phyloP scores from a whole-genome alignment of 2,329 filamentous ascomycete species.

The Sporothrix phasma region DNA sequence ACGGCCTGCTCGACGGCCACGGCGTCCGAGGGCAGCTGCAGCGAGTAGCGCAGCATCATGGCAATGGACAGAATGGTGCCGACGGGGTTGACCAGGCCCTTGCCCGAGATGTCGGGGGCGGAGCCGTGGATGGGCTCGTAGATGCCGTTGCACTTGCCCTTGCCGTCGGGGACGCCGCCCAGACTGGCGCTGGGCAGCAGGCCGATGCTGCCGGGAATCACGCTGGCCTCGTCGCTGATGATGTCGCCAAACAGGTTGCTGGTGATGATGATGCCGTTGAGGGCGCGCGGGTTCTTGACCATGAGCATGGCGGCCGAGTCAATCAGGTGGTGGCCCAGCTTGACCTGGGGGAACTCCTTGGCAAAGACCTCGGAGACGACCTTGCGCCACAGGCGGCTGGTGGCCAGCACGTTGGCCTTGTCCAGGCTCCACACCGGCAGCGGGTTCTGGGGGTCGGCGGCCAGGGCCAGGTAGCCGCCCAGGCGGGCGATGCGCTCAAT shows the following conservation, averaged over 20 bases:
- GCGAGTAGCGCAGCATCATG: conserved; percentile 94
- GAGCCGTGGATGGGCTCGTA: conserved; percentile 97
- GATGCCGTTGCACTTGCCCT: conserved; percentile 79
- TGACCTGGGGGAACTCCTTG: conserved; percentile 79
- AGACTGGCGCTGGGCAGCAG: conserved; percentile 81
- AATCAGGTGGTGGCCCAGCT: conserved; percentile 82
- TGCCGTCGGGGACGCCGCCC: conserved; percentile 75
- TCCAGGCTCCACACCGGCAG: conserved; percentile 78
- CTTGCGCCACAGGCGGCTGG: conserved; percentile 80
- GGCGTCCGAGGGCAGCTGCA: conserved; percentile 68
- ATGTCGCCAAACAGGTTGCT: conserved; percentile 96
- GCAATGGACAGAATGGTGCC: conserved; percentile 85
- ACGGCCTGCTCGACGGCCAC: conserved; percentile 74
- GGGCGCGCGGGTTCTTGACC: conserved; percentile 79
- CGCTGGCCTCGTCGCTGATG: conserved; percentile 87
- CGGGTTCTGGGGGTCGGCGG: conserved; percentile 53
- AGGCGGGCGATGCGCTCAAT: conserved; percentile 81
- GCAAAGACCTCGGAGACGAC: conserved; percentile 75
- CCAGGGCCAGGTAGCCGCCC: conserved; percentile 69
- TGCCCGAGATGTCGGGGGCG: conserved; percentile 85
- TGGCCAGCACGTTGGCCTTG: conserved; percentile 94
- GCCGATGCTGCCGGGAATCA: conserved; percentile 85
- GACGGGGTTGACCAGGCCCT: conserved; percentile 85
- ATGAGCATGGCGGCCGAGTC: conserved; percentile 97
- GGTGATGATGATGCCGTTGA: conserved; percentile 87